These are phyloP conservation scores for Platanus orientalis DNA, from an alignment of 164 flowering plant genomes.

Conservation along the genomic window DNA sequence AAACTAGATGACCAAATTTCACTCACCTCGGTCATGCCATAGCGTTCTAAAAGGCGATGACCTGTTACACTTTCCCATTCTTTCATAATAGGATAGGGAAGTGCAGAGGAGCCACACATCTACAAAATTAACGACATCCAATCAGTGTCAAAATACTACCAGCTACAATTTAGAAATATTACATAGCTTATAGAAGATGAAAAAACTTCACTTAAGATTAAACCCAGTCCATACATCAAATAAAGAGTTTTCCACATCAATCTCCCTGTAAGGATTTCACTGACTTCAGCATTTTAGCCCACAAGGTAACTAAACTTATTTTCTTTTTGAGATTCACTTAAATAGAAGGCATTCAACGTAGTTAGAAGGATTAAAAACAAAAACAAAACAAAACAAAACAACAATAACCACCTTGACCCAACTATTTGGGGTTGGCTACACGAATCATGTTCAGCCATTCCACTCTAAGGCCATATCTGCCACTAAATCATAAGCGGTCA, in stretches of 20 bases:
- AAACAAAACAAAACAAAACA: no score
- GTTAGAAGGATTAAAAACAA: no score
- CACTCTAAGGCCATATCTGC: no score
- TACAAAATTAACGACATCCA: constrained; percentile 18
- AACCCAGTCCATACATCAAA: not conserved
- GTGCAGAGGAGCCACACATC: constrained; percentile 99
- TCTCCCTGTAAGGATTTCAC: not conserved
- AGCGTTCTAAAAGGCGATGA: constrained; percentile 90
- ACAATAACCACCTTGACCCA: no score
- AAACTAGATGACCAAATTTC: constrained; percentile 2
- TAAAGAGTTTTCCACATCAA: not conserved
- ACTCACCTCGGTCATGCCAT: constrained; percentile 98
- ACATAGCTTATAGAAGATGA: not conserved
- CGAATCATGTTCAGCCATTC: no score
- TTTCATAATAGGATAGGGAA: constrained; percentile 91
- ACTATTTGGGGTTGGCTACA: no score
- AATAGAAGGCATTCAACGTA: not conserved
- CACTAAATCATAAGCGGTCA: no score
- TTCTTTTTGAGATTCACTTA: not conserved
- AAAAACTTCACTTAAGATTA: not conserved
- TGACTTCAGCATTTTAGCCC: not conserved
- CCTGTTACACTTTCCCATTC: constrained; percentile 95
- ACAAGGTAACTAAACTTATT: not conserved
- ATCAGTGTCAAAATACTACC: not conserved
- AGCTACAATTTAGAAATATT: not conserved